These are phyloP conservation scores for Cyathus striatus DNA, from an alignment of 768 basidiomycete genomes.

Conservation along the genomic window DNA sequence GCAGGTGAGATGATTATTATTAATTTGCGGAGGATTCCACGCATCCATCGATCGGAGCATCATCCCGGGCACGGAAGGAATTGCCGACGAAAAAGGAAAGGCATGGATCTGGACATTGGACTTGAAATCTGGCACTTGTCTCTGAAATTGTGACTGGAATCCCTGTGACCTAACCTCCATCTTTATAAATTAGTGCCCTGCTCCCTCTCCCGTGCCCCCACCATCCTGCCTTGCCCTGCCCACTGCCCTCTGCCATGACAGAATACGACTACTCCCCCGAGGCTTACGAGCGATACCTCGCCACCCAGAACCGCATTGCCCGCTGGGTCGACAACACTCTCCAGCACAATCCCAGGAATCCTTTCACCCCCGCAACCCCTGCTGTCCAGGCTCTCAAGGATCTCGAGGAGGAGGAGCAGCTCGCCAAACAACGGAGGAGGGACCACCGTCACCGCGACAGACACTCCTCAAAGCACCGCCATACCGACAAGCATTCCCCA, in stretches of 20 bases:
- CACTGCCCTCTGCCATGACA: constrained; percentile 32
- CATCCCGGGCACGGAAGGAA: too few species aligned
- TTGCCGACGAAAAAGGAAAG: neutral
- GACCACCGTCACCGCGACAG: constrained; percentile 5
- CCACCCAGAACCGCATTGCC: constrained; percentile 41
- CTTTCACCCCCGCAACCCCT: constrained; percentile 26
- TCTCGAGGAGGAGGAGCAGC: constrained; percentile 7
- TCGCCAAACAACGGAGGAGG: too few species aligned
- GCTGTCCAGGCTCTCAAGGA: constrained; percentile 12
- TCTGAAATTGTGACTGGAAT: too few species aligned
- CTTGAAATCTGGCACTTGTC: too few species aligned
- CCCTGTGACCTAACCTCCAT: neutral
- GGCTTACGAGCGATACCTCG: constrained; percentile 40
- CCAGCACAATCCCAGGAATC: constrained; percentile 15
- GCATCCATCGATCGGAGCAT: too few species aligned
- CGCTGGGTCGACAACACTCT: constrained; percentile 38
- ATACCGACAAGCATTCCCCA: constrained; percentile 4
- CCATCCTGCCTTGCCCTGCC: constrained; percentile 3
- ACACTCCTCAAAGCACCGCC: neutral
- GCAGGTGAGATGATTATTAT: too few species aligned
- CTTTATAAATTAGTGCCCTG: neutral
- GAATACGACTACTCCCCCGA: constrained; percentile 61
- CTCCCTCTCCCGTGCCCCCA: neutral
- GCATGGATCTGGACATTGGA: too few species aligned
- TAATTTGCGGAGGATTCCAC: too few species aligned